A percentile compares a stretch with the other conserved stretches of the same genome.
phyloP scores from a whole-genome alignment of 2,329 filamentous ascomycete genomes.

The Ilyonectria destructans region DNA sequence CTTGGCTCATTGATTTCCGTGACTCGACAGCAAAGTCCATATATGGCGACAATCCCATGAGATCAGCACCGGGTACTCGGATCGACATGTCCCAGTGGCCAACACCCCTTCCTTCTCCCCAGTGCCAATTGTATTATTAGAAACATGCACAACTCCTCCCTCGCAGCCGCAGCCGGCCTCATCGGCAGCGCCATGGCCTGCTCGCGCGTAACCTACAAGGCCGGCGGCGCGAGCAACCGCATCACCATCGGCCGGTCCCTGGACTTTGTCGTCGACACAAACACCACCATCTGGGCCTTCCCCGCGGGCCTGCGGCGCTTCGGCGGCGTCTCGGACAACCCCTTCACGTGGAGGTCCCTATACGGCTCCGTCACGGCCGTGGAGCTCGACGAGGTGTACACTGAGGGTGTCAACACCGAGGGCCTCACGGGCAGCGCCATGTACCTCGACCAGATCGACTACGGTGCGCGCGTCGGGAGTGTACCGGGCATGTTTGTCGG shows the following conservation, averaged over 20 bases:
- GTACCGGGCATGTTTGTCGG: slow-evolving; percentile 28
- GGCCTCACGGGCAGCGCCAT: slow-evolving; percentile 39
- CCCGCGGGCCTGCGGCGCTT: slow-evolving; percentile 31
- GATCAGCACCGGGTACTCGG: background rate
- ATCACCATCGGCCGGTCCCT: slow-evolving; percentile 35
- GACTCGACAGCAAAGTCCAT: background rate
- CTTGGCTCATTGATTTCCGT: background rate
- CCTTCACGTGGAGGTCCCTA: slow-evolving; percentile 35
- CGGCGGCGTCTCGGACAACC: slow-evolving; percentile 26
- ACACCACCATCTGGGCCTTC: slow-evolving; percentile 36
- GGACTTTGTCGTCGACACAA: slow-evolving; percentile 27
- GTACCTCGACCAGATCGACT: slow-evolving; percentile 42
- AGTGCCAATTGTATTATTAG: slow-evolving; percentile 2
- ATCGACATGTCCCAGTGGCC: background rate
- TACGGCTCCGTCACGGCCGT: slow-evolving; percentile 37
- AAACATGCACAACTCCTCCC: slow-evolving; percentile 13
- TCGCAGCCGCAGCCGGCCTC: slow-evolving; percentile 3
- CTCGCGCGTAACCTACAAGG: slow-evolving; percentile 29
- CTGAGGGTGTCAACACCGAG: slow-evolving; percentile 36
- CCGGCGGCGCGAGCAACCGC: background rate
- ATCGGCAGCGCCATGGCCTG: slow-evolving; percentile 21
- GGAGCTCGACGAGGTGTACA: slow-evolving; percentile 33
- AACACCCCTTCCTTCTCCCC: background rate
- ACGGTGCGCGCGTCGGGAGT: slow-evolving; percentile 29
- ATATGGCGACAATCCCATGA: background rate